Evolutionary conservation across 768 basidiomycete genomes (phyloP).

Genomic region (Boletus vinaceobasis): DNA sequence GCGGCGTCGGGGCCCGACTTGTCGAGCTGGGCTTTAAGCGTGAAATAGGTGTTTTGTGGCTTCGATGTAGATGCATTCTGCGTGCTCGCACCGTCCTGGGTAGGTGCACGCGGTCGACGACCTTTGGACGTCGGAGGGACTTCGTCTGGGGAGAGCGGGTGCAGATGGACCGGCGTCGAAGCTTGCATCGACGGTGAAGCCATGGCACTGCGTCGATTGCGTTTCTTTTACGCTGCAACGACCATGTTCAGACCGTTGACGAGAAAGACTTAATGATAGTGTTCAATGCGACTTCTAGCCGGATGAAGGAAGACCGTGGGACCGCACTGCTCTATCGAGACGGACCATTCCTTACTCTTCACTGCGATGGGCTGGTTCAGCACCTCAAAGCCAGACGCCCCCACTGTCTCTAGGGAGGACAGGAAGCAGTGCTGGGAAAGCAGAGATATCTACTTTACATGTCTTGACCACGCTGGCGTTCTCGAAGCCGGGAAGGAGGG

Average conservation of each 20-base stretch:
- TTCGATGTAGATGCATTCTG: conserved; percentile 12
- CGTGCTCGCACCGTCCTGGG: conserved; percentile 28
- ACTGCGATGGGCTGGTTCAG: conserved; percentile 36
- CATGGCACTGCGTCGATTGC: conserved; percentile 11
- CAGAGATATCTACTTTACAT: conserved; percentile 81
- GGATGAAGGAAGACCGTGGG: conserved; percentile 12
- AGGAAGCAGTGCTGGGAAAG: conserved; percentile 83
- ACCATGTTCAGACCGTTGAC: conserved; percentile 8
- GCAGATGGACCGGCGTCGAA: conserved; percentile 63
- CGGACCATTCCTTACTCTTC: not conserved
- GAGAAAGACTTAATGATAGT: not conserved
- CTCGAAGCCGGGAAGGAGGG: conserved; percentile 74
- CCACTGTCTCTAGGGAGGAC: conserved; percentile 53
- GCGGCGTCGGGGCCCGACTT: conserved; percentile 29
- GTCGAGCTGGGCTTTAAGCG: conserved; percentile 61
- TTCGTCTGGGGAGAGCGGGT: conserved; percentile 68
- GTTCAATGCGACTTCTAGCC: not conserved
- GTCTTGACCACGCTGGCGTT: conserved; percentile 68
- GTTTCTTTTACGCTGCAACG: not conserved
- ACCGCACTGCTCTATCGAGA: conserved; percentile 7
- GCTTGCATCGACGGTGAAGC: conserved; percentile 23
- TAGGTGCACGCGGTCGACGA: conserved; percentile 44
- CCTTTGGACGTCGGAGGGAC: conserved; percentile 35
- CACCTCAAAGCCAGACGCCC: conserved; percentile 35
- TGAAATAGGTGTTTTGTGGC: conserved; percentile 54